These are phyloP conservation scores for Trichoderma asperellum DNA, from an alignment of 2,329 filamentous ascomycete species.

Conservation along the genomic window DNA sequence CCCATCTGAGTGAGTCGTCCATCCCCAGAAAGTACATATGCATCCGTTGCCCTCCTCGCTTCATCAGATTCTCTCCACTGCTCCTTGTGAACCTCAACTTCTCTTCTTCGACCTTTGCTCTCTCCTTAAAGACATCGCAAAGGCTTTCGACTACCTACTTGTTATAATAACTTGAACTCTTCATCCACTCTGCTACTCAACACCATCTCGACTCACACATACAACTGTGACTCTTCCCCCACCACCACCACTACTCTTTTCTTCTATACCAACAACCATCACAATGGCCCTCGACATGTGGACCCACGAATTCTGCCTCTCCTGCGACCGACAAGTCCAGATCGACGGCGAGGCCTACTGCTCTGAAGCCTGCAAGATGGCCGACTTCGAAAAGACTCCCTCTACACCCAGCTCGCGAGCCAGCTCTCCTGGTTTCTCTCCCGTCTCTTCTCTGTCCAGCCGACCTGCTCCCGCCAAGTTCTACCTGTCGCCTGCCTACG, in stretches of 20 bases:
- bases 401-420: constrained; percentile 59
- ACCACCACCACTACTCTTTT: not conserved
- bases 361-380: constrained; percentile 86
- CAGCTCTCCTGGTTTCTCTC: constrained; percentile 59
- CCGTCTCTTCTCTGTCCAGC: constrained; percentile 48
- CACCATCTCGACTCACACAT: constrained; percentile 32
- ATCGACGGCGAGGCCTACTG: constrained; percentile 83
- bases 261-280: constrained; percentile 28
- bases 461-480: constrained; percentile 51
- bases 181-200: constrained; percentile 29
- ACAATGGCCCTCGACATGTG: constrained; percentile 66
- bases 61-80: constrained; percentile 26
- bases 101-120: constrained; percentile 4
- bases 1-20: not conserved
- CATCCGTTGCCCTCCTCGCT: constrained; percentile 34
- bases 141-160: not conserved
- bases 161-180: constrained; percentile 17
- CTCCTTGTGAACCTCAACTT: constrained; percentile 22
- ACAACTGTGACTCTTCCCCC: constrained; percentile 17
- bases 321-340: constrained; percentile 79
- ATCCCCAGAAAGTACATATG: constrained; percentile 32
- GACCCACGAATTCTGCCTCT: constrained; percentile 91
- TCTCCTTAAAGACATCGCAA: constrained; percentile 19
- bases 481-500: constrained; percentile 74
- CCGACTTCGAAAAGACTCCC: constrained; percentile 77